phyloP scores from a whole-genome alignment of 495 filamentous ascomycete genomes.

The Cercophora newfieldiana region DNA sequence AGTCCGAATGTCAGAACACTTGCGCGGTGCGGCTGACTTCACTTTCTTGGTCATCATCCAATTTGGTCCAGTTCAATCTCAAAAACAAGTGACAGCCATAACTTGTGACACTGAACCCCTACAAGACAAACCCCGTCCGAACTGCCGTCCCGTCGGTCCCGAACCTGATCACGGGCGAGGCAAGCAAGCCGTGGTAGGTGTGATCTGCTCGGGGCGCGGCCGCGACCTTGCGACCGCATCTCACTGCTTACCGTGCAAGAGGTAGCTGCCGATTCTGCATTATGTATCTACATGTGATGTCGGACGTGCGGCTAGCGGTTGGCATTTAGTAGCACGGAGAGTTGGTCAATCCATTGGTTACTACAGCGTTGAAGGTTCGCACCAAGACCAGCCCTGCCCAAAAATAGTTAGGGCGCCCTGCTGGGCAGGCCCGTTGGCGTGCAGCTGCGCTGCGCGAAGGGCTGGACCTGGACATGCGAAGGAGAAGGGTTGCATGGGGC shows the following conservation, averaged over 20 bases:
- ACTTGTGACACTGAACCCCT: too few species aligned
- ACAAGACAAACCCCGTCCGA: neutral
- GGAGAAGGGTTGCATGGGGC: neutral
- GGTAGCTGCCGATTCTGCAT: neutral
- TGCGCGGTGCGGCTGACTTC: neutral
- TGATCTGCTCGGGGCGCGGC: neutral
- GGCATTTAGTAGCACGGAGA: neutral
- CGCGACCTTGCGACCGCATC: neutral
- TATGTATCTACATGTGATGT: neutral
- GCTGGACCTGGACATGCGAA: neutral
- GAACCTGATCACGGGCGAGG: neutral
- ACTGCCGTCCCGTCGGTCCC: neutral
- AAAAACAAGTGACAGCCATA: neutral
- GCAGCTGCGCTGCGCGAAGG: neutral
- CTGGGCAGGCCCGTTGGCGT: neutral
- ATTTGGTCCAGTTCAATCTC: neutral
- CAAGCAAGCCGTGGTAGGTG: neutral
- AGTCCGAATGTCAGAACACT: neutral
- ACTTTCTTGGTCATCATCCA: neutral
- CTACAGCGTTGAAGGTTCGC: neutral
- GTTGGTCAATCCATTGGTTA: neutral
- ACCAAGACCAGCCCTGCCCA: too few species aligned
- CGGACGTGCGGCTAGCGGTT: neutral
- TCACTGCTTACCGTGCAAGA: too few species aligned
- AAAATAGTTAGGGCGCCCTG: neutral